These are phyloP conservation scores for Apiospora marii DNA, from an alignment of 2,329 filamentous ascomycete species.

Conservation along the genomic window DNA sequence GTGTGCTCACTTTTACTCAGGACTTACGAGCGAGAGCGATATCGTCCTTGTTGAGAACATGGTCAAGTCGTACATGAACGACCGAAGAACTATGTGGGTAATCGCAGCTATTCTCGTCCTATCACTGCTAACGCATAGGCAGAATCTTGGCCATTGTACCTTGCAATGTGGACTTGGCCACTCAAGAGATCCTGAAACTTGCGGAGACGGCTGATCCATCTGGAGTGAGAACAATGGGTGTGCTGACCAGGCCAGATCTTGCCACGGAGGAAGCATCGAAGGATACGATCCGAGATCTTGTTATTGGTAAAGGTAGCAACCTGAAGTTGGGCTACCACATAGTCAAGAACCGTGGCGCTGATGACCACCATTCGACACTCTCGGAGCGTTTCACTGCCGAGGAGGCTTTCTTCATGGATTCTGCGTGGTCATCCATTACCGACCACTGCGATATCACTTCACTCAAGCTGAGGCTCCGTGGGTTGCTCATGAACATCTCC, in stretches of 20 bases:
- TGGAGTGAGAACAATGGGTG: conserved; percentile 42
- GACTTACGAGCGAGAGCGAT: conserved; percentile 44
- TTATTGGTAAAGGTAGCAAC: conserved; percentile 48
- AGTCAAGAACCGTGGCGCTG: conserved; percentile 55
- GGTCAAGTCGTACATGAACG: conserved; percentile 55
- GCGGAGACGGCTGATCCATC: conserved; percentile 43
- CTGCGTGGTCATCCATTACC: conserved; percentile 41
- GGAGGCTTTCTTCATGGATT: conserved; percentile 42
- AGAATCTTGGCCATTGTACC: conserved; percentile 45
- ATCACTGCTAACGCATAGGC: background rate
- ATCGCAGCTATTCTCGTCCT: background rate
- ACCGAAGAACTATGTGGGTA: conserved; percentile 53
- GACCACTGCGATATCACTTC: conserved; percentile 42
- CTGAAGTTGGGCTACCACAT: conserved; percentile 57
- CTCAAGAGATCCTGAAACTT: conserved; percentile 48
- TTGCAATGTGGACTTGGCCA: conserved; percentile 48
- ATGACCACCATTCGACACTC: conserved; percentile 43
- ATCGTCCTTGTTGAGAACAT: conserved; percentile 54
- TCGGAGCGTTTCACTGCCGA: conserved; percentile 40
- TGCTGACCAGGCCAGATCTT: conserved; percentile 62
- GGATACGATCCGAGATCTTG: conserved; percentile 49
- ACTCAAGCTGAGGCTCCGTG: conserved; percentile 40
- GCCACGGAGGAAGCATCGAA: conserved; percentile 51
- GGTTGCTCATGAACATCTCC: conserved; percentile 46
- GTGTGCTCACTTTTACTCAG: background rate